Conservation (phyloP, 164 flowering plant genomes). For the Euptelea pleiosperma region DNA sequence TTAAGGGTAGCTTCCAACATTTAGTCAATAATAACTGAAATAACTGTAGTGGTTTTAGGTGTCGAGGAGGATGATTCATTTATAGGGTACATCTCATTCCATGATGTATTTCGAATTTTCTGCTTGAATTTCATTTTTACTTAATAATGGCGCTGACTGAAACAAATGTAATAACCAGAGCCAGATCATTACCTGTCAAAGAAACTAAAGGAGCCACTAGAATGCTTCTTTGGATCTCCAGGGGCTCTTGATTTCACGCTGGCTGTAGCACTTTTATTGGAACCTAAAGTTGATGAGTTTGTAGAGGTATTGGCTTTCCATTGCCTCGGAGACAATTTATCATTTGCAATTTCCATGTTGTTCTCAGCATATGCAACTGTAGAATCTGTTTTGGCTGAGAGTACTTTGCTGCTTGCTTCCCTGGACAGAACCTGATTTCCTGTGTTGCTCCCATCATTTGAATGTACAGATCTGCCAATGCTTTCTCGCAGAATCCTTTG, state of each 20-base stretch:
- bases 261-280: conserved; percentile 20
- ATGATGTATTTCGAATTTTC: no score
- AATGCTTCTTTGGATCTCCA: conserved; percentile 38
- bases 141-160: not conserved
- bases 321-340: conserved; percentile 14
- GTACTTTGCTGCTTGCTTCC: conserved; percentile 17
- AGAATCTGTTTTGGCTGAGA: conserved; percentile 19
- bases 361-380: conserved; percentile 14
- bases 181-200: conserved; percentile 66
- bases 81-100: no score
- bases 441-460: conserved; percentile 24
- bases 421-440: conserved; percentile 17
- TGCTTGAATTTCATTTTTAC: no score
- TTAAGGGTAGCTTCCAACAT: no score
- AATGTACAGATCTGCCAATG: conserved; percentile 27
- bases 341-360: conserved; percentile 13
- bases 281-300: conserved; percentile 17
- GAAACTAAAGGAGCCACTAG: conserved; percentile 45
- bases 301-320: conserved; percentile 13
- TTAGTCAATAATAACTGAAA: no score
- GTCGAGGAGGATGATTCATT: no score
- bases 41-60: no score
- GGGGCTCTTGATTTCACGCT: conserved; percentile 26
- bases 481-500: conserved; percentile 65
- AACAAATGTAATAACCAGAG: conserved; percentile 1